phyloP scores from a whole-genome alignment of 2,329 filamentous ascomycete species.

The Fusarium praegraminearum region DNA sequence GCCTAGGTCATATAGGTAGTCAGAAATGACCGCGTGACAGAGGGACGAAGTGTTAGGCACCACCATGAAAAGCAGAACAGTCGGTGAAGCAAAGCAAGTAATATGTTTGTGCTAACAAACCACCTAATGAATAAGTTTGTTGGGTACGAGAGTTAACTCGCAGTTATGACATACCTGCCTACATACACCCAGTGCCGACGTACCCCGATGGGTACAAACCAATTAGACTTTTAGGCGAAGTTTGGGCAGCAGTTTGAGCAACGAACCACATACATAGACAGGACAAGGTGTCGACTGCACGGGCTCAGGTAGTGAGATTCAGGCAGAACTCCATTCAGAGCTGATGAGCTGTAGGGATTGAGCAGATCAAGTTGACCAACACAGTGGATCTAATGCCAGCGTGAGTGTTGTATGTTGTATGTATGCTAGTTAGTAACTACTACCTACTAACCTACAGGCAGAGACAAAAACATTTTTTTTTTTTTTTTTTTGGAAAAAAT shows the following conservation, averaged over 20 bases:
- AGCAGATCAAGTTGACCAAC: background rate
- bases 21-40: constrained; percentile 20
- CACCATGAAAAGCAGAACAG: constrained; percentile 9
- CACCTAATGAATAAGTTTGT: constrained; percentile 5
- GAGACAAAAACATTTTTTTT: background rate
- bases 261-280: background rate
- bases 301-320: background rate
- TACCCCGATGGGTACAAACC: background rate
- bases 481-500: too few relatives aligned
- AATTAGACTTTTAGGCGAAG: constrained; percentile 46
- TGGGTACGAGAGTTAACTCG: constrained; percentile 6
- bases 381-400: background rate
- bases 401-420: background rate
- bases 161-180: background rate
- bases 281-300: background rate
- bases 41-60: constrained; percentile 14
- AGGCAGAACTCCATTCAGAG: background rate
- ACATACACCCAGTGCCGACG: constrained; percentile 6
- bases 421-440: background rate
- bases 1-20: constrained; percentile 5
- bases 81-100: constrained; percentile 30
- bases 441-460: background rate
- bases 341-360: background rate
- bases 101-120: constrained; percentile 4
- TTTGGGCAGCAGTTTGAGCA: constrained; percentile 9